Base-by-base conservation (phyloP, 2,329 filamentous ascomycete genomes). In the Arthroderma uncinatum region DNA sequence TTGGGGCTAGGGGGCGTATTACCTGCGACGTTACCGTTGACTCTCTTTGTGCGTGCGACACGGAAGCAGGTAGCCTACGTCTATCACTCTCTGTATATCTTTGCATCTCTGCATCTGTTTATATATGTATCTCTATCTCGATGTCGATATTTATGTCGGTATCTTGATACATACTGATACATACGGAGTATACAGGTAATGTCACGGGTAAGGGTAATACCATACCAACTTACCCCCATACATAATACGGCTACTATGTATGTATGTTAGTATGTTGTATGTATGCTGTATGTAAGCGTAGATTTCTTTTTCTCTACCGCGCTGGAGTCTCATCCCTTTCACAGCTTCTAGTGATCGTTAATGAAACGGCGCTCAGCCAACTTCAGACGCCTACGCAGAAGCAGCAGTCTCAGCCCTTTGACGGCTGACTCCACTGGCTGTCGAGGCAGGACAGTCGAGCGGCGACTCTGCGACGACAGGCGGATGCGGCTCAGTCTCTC, bases 1-100 rank as follows among this genome's bases (percentile, higher is more conserved):
- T n/a, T n/a, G n/a, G n/a, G n/a, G n/a, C n/a, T n/a, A n/a, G n/a
- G 44, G 44, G 23, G 42, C 21, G 42, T 48, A 48, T n/a, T 30
- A 25, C 44, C 44, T 48, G 44, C 19, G 44, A 48, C 44, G 44
- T 48, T 48, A 48, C 44, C 44, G 44, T 48, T 48, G 44, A 48
- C 25, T 48, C 44, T 48, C 44, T 48, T 48, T 48, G 44, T 48
- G 44, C 44, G 44, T 48, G 21, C 44, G 21, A 48, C 44, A 48
- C 44, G 44, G 44, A 28, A 48, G 44, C 44, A 48, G 21, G 44
- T 21, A 48, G 44, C 21, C 40, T n/a, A n/a, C n/a, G 21, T n/a
- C 44, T 16, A n/a, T n/a, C 44, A n/a, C 33, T 12, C 33, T 5
- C 33, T 12, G 33, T 19, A 2, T n/a, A 40, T 40, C n/a, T 40